Evolutionary conservation across 176 grass and related monocot species (phyloP).

Genomic region (Alloteropsis semialata): DNA sequence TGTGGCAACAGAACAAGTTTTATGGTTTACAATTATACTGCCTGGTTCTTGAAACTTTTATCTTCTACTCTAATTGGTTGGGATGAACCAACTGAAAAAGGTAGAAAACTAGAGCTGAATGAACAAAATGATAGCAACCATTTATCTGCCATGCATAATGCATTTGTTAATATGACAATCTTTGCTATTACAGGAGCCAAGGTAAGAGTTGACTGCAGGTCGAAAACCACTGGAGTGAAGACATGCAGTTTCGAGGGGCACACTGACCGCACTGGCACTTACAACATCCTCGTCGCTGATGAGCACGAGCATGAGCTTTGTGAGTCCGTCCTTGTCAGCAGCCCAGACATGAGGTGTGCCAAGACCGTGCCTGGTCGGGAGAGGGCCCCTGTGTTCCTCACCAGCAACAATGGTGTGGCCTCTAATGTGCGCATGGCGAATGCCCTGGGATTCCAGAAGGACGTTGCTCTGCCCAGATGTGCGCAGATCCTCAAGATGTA

Average conservation of each 20-base stretch:
- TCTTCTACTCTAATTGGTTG: not conserved
- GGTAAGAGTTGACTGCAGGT: slow-evolving; percentile 76
- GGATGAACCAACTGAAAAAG: not conserved
- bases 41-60: not conserved
- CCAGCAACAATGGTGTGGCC: slow-evolving; percentile 72
- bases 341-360: slow-evolving; percentile 56
- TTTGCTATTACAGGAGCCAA: slow-evolving; percentile 63
- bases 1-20: not conserved
- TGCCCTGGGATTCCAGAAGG: slow-evolving; percentile 72
- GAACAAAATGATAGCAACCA: not conserved
- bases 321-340: slow-evolving; percentile 85
- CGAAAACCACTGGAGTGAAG: slow-evolving; percentile 43
- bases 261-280: slow-evolving; percentile 86
- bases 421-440: slow-evolving; percentile 70
- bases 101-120: not conserved
- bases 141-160: not conserved
- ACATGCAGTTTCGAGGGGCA: slow-evolving; percentile 69
- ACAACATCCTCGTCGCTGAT: slow-evolving; percentile 60
- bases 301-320: slow-evolving; percentile 84
- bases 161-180: not conserved
- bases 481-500: slow-evolving; percentile 69
- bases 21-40: not conserved
- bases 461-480: slow-evolving; percentile 48
- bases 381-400: slow-evolving; percentile 84
- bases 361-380: slow-evolving; percentile 61